These are phyloP conservation scores for Capsicum rhomboideum DNA, from an alignment of 257 asterid species.

Conservation along the genomic window DNA sequence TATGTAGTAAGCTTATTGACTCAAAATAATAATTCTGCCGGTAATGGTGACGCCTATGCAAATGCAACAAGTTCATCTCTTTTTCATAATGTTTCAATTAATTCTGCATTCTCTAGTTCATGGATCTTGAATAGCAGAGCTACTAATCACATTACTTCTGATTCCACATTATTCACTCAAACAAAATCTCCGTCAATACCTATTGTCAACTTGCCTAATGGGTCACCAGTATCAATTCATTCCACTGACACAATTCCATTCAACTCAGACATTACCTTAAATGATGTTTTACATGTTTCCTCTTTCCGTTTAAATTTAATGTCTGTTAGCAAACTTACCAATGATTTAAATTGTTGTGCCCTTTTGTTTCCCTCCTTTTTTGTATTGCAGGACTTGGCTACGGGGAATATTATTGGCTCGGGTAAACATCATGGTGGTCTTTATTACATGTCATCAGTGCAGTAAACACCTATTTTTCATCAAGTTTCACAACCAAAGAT, in stretches of 20 bases:
- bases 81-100: neutral
- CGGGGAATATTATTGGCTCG: too few species aligned
- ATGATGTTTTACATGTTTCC: neutral
- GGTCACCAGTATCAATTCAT: neutral
- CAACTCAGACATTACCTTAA: neutral
- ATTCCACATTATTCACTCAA: neutral
- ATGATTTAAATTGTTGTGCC: too few species aligned
- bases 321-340: too few species aligned
- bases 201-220: neutral
- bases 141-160: neutral
- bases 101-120: neutral
- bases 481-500: too few species aligned
- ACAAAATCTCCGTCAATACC: neutral
- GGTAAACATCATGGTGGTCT: too few species aligned
- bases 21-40: neutral
- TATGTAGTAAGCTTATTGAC: neutral
- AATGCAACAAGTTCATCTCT: neutral
- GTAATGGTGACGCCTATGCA: neutral
- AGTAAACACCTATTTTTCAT: too few species aligned
- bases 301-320: neutral
- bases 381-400: neutral
- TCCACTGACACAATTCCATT: neutral
- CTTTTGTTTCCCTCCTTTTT: neutral
- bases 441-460: too few species aligned
- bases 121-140: constrained; percentile 2